phyloP scores from a whole-genome alignment of 345 rosid species.

The Sisymbrium irio region DNA sequence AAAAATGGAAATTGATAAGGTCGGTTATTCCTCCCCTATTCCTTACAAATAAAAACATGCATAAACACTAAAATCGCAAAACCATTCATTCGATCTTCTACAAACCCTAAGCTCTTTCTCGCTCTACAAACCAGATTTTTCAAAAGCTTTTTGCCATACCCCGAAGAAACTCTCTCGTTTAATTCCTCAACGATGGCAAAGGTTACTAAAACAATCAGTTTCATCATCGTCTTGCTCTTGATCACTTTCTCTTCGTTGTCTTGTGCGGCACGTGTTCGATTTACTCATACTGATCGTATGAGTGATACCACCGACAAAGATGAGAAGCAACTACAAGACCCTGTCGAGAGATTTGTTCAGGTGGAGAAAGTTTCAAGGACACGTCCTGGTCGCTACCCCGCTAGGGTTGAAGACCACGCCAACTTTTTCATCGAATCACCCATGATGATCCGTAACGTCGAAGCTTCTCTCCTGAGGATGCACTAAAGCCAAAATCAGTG shows the following conservation, averaged over 20 bases:
- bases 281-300: background rate
- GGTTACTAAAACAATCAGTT: background rate
- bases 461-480: background rate
- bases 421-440: background rate
- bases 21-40: no score
- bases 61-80: no score
- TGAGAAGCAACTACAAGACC: background rate
- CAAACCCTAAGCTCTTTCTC: no score
- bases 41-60: no score
- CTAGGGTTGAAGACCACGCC: background rate
- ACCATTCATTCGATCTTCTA: no score
- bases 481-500: background rate
- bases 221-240: background rate
- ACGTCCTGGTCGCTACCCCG: background rate
- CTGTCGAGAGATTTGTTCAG: background rate
- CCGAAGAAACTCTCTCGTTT: background rate
- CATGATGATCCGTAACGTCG: background rate
- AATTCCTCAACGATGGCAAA: background rate
- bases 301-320: background rate
- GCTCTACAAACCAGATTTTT: no score
- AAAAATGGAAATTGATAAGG: no score
- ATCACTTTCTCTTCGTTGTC: background rate
- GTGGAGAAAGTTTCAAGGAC: background rate
- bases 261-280: background rate
- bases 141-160: background rate